Percentiles rank a stretch among this genome's conserved stretches.
These are phyloP conservation scores for Articulospora tetracladia DNA, from an alignment of 495 filamentous ascomycete genomes.

Conservation along the genomic window DNA sequence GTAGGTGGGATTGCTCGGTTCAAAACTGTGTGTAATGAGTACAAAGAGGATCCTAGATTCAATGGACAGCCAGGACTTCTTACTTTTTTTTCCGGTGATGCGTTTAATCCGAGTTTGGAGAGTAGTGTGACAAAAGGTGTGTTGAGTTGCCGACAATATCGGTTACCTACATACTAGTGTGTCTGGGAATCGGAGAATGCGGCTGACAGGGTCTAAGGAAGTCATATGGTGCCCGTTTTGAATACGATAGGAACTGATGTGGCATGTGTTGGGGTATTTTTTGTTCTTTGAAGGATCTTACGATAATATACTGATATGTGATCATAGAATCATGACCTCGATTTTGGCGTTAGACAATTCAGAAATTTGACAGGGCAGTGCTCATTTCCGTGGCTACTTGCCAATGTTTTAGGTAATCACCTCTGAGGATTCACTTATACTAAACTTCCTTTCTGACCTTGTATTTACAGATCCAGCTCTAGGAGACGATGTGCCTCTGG, in stretches of 20 bases:
- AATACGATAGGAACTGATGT: conserved; percentile 1
- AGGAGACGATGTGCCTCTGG: not conserved
- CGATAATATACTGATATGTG: not conserved
- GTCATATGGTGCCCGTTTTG: not conserved
- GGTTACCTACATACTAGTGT: not conserved
- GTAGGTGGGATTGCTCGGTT: not conserved
- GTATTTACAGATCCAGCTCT: not conserved
- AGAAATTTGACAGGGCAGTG: not conserved
- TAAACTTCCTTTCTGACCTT: not conserved
- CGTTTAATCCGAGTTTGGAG: not conserved
- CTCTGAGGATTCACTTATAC: not conserved
- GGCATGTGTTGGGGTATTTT: not conserved
- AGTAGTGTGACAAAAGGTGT: conserved; percentile 1
- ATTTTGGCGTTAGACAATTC: conserved; percentile 3
- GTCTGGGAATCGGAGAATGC: not conserved
- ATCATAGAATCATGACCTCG: not conserved
- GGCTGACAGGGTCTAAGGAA: not conserved
- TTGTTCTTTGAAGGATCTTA: not conserved
- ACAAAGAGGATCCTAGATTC: not conserved
- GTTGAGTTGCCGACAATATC: not conserved
- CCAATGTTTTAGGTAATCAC: not conserved
- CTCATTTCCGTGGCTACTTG: not conserved
- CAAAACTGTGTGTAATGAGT: conserved; percentile 2
- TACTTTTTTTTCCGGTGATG: conserved; percentile 2
- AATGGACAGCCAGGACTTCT: not conserved